phyloP scores from a whole-genome alignment of 345 rosid species.

The Ceriops decandra region DNA sequence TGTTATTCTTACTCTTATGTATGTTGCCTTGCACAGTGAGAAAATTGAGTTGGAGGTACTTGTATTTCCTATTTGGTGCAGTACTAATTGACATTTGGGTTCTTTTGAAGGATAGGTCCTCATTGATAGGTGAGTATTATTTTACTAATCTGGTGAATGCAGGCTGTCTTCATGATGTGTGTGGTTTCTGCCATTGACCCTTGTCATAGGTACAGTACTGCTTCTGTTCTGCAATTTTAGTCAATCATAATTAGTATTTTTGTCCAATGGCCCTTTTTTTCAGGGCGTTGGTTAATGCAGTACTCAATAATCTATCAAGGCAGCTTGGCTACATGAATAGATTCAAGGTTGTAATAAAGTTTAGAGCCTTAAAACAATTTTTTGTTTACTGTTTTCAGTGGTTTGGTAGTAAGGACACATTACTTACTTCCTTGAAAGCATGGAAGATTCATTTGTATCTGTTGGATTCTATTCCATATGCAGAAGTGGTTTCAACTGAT shows the following conservation, averaged over 20 bases:
- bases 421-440: too few species aligned
- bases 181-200: slow-evolving; percentile 77
- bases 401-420: too few species aligned
- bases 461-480: too few species aligned
- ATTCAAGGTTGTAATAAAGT: slow-evolving; percentile 51
- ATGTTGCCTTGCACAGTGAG: slow-evolving; percentile 84
- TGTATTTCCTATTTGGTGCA: slow-evolving; percentile 10
- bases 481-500: too few species aligned
- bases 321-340: slow-evolving; percentile 67
- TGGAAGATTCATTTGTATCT: too few species aligned
- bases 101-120: neutral
- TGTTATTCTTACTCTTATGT: slow-evolving; percentile 70
- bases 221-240: neutral
- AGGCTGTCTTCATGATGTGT: slow-evolving; percentile 91
- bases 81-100: neutral
- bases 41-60: slow-evolving; percentile 78
- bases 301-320: slow-evolving; percentile 66
- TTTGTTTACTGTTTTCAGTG: too few species aligned
- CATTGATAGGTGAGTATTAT: too few species aligned
- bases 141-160: slow-evolving; percentile 26
- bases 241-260: neutral
- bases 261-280: slow-evolving; percentile 21
- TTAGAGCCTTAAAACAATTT: neutral
- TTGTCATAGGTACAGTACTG: slow-evolving; percentile 58
- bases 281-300: slow-evolving; percentile 70